Evolutionary conservation across 1,284 basidiomycete species (phyloP).

Genomic region (Ganoderma leucocontextum): DNA sequence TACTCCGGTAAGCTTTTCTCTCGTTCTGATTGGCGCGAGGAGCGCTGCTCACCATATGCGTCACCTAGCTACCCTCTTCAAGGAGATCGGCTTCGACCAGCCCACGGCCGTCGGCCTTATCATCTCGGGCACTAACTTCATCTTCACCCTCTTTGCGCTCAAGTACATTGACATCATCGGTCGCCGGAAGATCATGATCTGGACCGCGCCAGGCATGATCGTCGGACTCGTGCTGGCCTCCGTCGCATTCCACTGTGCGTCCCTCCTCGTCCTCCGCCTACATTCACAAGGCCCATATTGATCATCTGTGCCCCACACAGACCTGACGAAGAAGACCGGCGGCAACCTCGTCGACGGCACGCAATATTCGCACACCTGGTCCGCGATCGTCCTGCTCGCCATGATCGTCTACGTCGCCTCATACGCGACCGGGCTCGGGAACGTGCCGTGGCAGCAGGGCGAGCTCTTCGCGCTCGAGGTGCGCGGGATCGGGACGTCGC

Average conservation of each 20-base stretch:
- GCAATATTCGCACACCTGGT: constrained; percentile 70
- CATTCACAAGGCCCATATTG: background rate
- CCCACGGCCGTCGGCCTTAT: constrained; percentile 84
- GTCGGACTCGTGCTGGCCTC: constrained; percentile 75
- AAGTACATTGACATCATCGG: constrained; percentile 86
- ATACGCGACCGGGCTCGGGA: constrained; percentile 81
- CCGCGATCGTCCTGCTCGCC: constrained; percentile 74
- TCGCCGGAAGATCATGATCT: constrained; percentile 79
- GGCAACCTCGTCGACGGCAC: constrained; percentile 72
- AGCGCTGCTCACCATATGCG: background rate
- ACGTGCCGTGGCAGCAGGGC: constrained; percentile 90
- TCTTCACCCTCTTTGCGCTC: constrained; percentile 84
- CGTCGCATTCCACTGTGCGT: constrained; percentile 79
- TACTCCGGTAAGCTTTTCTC: constrained; percentile 54
- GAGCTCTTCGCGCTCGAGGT: constrained; percentile 85
- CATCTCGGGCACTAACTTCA: constrained; percentile 81
- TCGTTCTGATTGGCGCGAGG: background rate
- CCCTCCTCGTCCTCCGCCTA: background rate
- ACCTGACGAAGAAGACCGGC: constrained; percentile 71
- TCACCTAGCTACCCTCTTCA: constrained; percentile 71
- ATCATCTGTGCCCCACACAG: constrained; percentile 45
- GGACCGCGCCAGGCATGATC: constrained; percentile 82
- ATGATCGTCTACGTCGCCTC: constrained; percentile 88
- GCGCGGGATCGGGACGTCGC: constrained; percentile 81
- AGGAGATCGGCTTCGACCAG: constrained; percentile 82